Conservation (phyloP, 2,329 filamentous ascomycete species). For the Colletotrichum tofieldiae region DNA sequence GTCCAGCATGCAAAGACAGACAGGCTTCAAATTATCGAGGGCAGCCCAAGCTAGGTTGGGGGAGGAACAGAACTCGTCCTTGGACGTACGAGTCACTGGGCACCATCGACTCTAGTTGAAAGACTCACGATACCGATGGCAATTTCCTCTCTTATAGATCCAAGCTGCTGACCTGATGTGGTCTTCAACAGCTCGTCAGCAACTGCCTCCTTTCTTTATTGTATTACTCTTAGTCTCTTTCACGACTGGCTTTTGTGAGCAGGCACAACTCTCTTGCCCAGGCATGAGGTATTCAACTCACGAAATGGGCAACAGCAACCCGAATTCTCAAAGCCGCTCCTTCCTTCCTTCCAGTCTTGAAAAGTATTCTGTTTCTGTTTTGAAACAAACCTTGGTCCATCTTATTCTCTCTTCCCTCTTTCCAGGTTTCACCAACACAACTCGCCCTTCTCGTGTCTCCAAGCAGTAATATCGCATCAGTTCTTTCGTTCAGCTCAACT, state of each 20-base stretch:
- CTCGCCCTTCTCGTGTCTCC: background rate
- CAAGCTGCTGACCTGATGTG: background rate
- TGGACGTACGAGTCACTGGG: background rate
- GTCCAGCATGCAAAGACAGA: no score
- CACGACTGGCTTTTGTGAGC: background rate
- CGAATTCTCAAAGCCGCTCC: background rate
- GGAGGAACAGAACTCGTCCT: background rate
- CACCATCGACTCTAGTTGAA: background rate
- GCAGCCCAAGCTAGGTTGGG: background rate
- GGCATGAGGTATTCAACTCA: background rate
- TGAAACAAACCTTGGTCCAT: no score
- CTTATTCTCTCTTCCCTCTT: background rate
- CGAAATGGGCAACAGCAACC: background rate
- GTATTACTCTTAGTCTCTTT: background rate
- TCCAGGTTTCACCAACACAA: background rate
- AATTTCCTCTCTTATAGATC: no score
- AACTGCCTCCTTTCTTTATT: no score
- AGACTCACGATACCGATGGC: no score
- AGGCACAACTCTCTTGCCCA: background rate
- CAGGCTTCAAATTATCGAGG: background rate
- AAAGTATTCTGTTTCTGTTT: no score
- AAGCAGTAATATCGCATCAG: no score
- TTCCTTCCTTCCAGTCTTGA: background rate
- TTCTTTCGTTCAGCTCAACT: background rate
- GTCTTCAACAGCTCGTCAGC: no score